Evolutionary conservation across 106 monocot genomes (phyloP), one percentile per base, ranked within the genome.

Genomic region (Chionographis japonica): DNA sequence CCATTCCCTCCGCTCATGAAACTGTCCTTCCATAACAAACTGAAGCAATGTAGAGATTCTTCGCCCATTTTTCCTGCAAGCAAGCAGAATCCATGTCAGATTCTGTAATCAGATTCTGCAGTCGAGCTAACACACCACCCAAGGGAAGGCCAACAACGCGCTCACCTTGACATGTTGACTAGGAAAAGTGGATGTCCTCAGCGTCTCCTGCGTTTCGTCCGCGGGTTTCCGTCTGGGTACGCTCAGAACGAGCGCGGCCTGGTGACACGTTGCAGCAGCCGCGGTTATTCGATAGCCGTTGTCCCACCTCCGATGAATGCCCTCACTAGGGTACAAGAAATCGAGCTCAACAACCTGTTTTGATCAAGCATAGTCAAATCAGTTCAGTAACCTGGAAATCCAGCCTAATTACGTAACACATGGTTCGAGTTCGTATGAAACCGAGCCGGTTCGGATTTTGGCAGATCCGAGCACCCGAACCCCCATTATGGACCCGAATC

Each of bases 61-160:
- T 78, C 2, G 71, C 77, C 77, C 77, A 78, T 36, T 78, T 78
- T 38, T 78, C 77, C 77, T 78, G 71, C 37, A 58, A 80, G 13
- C 13, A 51, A 38, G 9, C 19, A 14, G 14, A 3, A 14, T 41
- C 19, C 36, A 8, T 16, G 18, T 54, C 15, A 68, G 46, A 46
- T 46, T 0, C 46, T 5, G 46, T 6, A 6, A 46, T 46, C 43
- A 46, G 43, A 4, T 4, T 46, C 8, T 4, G 8, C 43, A 46
- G 8, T 8, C 46, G 9, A 10, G 9, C 9, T 5, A 46, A 6
- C 46, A 46, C 0, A 6, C 5, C 5, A 2, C 46, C 5, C 5
- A 46, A 0, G 2, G 9, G 46, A 5, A 46, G 9, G 0, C 46
- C 46, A 46, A 46, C 46, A 46, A 46, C 5, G 9, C 5, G 9